phyloP scores from a whole-genome alignment of 495 filamentous ascomycete species.

The Eremomyces bilateralis region DNA sequence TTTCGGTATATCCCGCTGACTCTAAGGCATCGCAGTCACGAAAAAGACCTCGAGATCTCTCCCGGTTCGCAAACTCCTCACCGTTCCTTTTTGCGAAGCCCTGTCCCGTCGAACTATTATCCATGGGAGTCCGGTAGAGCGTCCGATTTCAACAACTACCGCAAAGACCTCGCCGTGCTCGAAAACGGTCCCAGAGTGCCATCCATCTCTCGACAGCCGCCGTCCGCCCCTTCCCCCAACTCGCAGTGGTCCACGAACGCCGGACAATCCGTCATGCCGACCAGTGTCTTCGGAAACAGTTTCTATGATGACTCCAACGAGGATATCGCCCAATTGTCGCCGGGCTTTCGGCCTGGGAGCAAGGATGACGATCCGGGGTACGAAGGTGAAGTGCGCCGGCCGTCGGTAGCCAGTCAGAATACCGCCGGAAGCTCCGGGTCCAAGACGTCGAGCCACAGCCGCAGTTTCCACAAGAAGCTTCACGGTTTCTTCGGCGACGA shows the following conservation, averaged over 20 bases:
- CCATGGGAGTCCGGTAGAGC: slow-evolving; percentile 24
- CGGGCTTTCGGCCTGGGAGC: slow-evolving; percentile 42
- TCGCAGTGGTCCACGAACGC: slow-evolving; percentile 7
- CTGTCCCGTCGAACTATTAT: slow-evolving; percentile 14
- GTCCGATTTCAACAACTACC: slow-evolving; percentile 39
- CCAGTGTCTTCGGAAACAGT: slow-evolving; percentile 18
- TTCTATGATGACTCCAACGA: slow-evolving; percentile 50
- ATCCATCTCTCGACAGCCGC: slow-evolving; percentile 31
- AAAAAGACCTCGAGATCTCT: slow-evolving; percentile 19
- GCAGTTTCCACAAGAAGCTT: slow-evolving; percentile 49
- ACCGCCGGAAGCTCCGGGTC: slow-evolving; percentile 84
- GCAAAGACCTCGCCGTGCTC: slow-evolving; percentile 47
- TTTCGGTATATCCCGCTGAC: neutral
- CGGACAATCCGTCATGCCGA: slow-evolving; percentile 13
- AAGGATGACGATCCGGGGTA: slow-evolving; percentile 44
- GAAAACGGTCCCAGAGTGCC: slow-evolving; percentile 28
- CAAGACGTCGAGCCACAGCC: slow-evolving; percentile 42
- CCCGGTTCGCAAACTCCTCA: slow-evolving; percentile 18
- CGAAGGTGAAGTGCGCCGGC: slow-evolving; percentile 49
- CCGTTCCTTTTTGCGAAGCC: slow-evolving; percentile 17
- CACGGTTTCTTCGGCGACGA: slow-evolving; percentile 83
- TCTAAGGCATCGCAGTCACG: too few relatives aligned
- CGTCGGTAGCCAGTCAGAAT: slow-evolving; percentile 72
- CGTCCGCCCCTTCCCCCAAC: slow-evolving; percentile 24
- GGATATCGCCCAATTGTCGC: slow-evolving; percentile 41